Conservation (phyloP, 2,329 filamentous ascomycete genomes). For the Ceratocystis cacaofunesta region DNA sequence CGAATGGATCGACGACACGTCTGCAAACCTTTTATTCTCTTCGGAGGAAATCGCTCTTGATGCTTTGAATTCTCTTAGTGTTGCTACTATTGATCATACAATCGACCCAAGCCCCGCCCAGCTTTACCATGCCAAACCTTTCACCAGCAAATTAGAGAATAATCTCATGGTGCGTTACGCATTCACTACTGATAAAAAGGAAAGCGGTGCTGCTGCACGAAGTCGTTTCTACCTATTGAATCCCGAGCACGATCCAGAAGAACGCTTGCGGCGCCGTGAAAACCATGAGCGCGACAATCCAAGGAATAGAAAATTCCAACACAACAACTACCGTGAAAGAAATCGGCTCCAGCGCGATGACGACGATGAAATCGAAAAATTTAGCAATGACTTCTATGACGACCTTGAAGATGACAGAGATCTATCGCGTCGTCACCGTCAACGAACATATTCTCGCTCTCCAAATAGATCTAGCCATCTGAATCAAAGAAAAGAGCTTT, state of each 20-base stretch:
- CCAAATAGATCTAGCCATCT: not conserved
- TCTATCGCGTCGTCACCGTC: constrained; percentile 24
- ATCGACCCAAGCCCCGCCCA: constrained; percentile 46
- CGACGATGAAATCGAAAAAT: constrained; percentile 39
- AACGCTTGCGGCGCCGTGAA: constrained; percentile 46
- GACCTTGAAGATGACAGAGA: constrained; percentile 47
- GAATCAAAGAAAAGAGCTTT: constrained; percentile 48
- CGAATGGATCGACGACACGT: constrained; percentile 92
- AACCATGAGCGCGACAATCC: constrained; percentile 50
- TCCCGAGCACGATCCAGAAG: constrained; percentile 73
- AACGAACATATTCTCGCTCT: constrained; percentile 22
- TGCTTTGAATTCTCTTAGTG: constrained; percentile 39
- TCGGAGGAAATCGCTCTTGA: constrained; percentile 37
- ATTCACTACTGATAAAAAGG: constrained; percentile 63
- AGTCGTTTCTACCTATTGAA: constrained; percentile 90
- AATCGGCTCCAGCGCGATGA: constrained; percentile 22
- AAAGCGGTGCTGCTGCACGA: constrained; percentile 57
- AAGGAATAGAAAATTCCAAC: constrained; percentile 23
- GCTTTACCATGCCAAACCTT: constrained; percentile 49
- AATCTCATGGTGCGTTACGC: constrained; percentile 60
- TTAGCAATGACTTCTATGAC: constrained; percentile 71
- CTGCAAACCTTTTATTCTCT: constrained; percentile 70
- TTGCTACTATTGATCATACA: constrained; percentile 38
- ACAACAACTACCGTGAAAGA: constrained; percentile 32
- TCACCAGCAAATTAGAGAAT: constrained; percentile 52